These are phyloP conservation scores for Annulohypoxylon bovei DNA, from an alignment of 495 filamentous ascomycete genomes.

Conservation along the genomic window DNA sequence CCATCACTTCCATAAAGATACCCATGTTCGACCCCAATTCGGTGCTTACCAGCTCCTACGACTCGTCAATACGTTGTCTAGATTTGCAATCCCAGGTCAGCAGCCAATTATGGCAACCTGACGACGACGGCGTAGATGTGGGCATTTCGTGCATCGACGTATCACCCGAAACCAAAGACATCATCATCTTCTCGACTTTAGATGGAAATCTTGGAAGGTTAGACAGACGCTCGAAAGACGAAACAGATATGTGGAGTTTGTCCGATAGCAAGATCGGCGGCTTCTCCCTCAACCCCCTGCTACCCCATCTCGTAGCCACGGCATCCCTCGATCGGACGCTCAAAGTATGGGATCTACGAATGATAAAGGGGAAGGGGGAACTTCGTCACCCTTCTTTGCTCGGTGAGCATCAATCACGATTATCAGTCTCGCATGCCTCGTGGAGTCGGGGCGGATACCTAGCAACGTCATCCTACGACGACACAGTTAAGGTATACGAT, in stretches of 20 bases:
- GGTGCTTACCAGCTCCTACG: conserved; percentile 90
- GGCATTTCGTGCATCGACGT: conserved; percentile 86
- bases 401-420: conserved; percentile 80
- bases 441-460: conserved; percentile 85
- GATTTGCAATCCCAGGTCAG: conserved; percentile 83
- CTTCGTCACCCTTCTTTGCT: conserved; percentile 68
- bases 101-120: conserved; percentile 79
- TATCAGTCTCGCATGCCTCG: conserved; percentile 90
- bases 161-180: conserved; percentile 72
- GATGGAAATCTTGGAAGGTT: conserved; percentile 80
- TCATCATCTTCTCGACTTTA: conserved; percentile 87
- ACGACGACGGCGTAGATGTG: conserved; percentile 72
- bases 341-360: conserved; percentile 92
- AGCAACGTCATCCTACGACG: conserved; percentile 92
- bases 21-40: conserved; percentile 73
- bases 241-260: conserved; percentile 76
- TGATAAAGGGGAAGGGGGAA: conserved; percentile 68
- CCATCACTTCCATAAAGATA: conserved; percentile 85
- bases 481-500: conserved; percentile 91
- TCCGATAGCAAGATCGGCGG: conserved; percentile 96
- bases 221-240: conserved; percentile 71
- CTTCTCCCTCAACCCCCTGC: conserved; percentile 80
- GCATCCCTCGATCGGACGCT: conserved; percentile 90
- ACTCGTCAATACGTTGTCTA: conserved; percentile 88
- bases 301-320: conserved; percentile 86